These are phyloP conservation scores for Neonectria magnoliae DNA, from an alignment of 2,329 filamentous ascomycete species.

Conservation along the genomic window DNA sequence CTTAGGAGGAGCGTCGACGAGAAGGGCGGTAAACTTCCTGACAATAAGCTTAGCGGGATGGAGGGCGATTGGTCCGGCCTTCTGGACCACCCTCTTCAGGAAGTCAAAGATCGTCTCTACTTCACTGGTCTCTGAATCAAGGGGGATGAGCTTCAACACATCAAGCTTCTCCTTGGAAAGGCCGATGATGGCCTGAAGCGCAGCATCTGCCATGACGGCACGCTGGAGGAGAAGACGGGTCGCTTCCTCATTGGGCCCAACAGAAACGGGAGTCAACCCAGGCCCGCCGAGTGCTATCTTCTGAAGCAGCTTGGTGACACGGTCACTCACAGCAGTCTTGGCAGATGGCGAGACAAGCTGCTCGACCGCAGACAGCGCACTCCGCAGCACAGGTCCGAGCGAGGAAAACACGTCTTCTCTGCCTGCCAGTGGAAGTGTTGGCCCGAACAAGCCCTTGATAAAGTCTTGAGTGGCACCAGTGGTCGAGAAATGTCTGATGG, in stretches of 20 bases:
- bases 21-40: constrained; percentile 24
- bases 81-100: constrained; percentile 26
- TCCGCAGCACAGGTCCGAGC: constrained; percentile 21
- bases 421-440: constrained; percentile 25
- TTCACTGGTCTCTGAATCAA: background rate
- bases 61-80: constrained; percentile 9
- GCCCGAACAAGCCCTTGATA: constrained; percentile 27
- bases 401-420: constrained; percentile 25
- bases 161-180: constrained; percentile 19
- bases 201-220: constrained; percentile 30
- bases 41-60: constrained; percentile 19
- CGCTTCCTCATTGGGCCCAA: constrained; percentile 5
- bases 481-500: background rate
- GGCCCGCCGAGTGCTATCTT: background rate
- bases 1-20: constrained; percentile 10
- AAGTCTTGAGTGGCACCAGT: constrained; percentile 8
- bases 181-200: constrained; percentile 23
- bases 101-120: constrained; percentile 28
- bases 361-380: constrained; percentile 3
- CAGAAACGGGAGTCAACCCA: background rate
- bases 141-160: constrained; percentile 13
- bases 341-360: constrained; percentile 18
- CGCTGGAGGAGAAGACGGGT: constrained; percentile 27
- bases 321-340: background rate
- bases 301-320: constrained; percentile 10